Conservation (phyloP, 768 basidiomycete species). For the Trametes cinnabarina region DNA sequence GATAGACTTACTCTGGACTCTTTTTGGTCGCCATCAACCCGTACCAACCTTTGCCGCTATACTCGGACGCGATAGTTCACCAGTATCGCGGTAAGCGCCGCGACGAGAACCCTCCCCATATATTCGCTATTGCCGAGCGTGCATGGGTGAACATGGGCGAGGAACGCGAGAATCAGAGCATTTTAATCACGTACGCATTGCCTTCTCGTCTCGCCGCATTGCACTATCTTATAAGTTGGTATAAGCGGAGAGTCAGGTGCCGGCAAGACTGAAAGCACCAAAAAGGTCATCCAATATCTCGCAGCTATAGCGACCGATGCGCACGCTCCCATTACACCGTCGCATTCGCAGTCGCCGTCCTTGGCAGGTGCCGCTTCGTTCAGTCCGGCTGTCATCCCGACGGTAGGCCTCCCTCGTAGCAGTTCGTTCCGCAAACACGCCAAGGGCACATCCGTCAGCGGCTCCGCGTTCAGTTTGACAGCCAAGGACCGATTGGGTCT, state of each 20-base stretch:
- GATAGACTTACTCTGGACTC: constrained; percentile 88
- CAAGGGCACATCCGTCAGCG: constrained; percentile 40
- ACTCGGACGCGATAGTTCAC: constrained; percentile 83
- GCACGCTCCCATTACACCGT: constrained; percentile 48
- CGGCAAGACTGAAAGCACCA: constrained; percentile 98
- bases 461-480: constrained; percentile 44
- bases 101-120: constrained; percentile 93
- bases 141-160: constrained; percentile 99
- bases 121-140: constrained; percentile 94
- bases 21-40: constrained; percentile 99
- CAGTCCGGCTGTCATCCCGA: constrained; percentile 50
- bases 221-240: neutral
- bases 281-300: constrained; percentile 99
- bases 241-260: constrained; percentile 95
- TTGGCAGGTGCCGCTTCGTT: constrained; percentile 50
- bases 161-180: constrained; percentile 95
- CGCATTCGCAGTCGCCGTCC: constrained; percentile 69
- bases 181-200: constrained; percentile 85
- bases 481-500: constrained; percentile 79
- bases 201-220: neutral
- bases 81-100: constrained; percentile 88
- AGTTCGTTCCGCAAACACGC: constrained; percentile 55
- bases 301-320: constrained; percentile 92
- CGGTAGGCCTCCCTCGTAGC: constrained; percentile 67
- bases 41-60: constrained; percentile 88